Base-by-base conservation (phyloP, 2,329 filamentous ascomycete genomes). In the Thielaviopsis punctulata region DNA sequence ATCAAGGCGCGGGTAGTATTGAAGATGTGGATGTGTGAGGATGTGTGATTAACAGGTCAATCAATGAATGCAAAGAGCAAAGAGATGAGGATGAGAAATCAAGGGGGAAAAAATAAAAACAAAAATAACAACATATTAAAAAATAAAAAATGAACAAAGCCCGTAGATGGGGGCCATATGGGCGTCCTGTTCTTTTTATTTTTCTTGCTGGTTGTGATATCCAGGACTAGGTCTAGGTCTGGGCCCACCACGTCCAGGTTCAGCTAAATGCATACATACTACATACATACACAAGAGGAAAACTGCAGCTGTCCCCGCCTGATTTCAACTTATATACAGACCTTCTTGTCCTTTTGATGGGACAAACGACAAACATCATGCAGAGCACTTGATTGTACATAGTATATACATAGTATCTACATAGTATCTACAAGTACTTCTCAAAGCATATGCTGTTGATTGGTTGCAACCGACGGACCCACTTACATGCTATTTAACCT, bases 161-260 rank as follows among this genome's bases (percentile, higher is more conserved):
- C 21, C 43, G 45, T 6, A 50, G 45, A 54, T 46, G 52, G 52
- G 52, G 52, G 47, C 52, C 52, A 27, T 49, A 47, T 22, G 30
- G 41, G 25, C 45, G 43, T 52, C 41, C 47, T 27, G 18, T 19
- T 24, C 24, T 36, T 36, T 33, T 36, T 36, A 36, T 36, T 36
- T 15, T 9, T 15, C 30, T 36, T 36, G 27, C 9, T 15, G 4
- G 4, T 36, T 36, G 9, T 36, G 30, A 36, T n/a, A n/a, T 36
- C 12, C 30, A n/a, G n/a, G n/a, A 15, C 6, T n/a, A n/a, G n/a
- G n/a, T n/a, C n/a, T n/a, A n/a, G n/a, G n/a, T n/a, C n/a, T n/a
- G n/a, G n/a, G n/a, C n/a, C n/a, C n/a, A n/a, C n/a, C n/a, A n/a
- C n/a, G n/a, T n/a, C n/a, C n/a, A n/a, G n/a, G n/a, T n/a, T n/a